These are phyloP conservation scores for Talaromyces borbonicus DNA, from an alignment of 495 filamentous ascomycete species.

Conservation along the genomic window DNA sequence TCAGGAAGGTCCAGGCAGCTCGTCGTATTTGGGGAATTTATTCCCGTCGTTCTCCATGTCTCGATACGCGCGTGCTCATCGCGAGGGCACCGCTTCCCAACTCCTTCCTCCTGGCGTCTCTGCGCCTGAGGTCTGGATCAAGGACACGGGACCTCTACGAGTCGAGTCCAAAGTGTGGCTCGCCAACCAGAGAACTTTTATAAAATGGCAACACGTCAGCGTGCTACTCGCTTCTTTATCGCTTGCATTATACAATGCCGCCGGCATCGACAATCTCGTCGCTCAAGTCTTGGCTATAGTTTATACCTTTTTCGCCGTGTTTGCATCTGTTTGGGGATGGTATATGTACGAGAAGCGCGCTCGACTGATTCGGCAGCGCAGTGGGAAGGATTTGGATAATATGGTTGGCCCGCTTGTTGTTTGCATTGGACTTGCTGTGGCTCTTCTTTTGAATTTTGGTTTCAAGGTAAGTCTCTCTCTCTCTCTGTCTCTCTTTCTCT, in stretches of 20 bases:
- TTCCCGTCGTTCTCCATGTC: slow-evolving; percentile 68
- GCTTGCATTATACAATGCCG: slow-evolving; percentile 78
- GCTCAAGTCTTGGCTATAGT: slow-evolving; percentile 67
- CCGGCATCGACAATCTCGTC: slow-evolving; percentile 57
- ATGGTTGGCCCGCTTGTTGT: slow-evolving; percentile 74
- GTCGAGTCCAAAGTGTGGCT: slow-evolving; percentile 98
- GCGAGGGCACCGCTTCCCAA: slow-evolving; percentile 19
- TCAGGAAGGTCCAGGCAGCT: slow-evolving; percentile 13
- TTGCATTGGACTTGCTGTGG: slow-evolving; percentile 65
- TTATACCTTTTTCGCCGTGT: slow-evolving; percentile 73
- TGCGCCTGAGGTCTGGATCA: slow-evolving; percentile 76
- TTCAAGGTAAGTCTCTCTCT: slow-evolving; percentile 47
- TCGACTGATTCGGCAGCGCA: slow-evolving; percentile 69
- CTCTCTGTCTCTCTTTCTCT: no score
- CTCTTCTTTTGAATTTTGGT: slow-evolving; percentile 77
- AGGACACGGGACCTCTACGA: slow-evolving; percentile 79
- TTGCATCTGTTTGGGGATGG: slow-evolving; percentile 81
- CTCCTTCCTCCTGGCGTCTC: slow-evolving; percentile 83
- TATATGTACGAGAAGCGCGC: slow-evolving; percentile 66
- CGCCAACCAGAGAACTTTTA: slow-evolving; percentile 92
- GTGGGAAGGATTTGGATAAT: slow-evolving; percentile 88
- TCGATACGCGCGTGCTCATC: slow-evolving; percentile 53
- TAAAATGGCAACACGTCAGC: slow-evolving; percentile 94
- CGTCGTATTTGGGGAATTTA: slow-evolving; percentile 41
- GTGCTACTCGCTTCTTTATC: slow-evolving; percentile 75